Evolutionary conservation across 1,139 yeast species (phyloP), one percentile per base, ranked within the genome.

Genomic region (Candida sp.): DNA sequence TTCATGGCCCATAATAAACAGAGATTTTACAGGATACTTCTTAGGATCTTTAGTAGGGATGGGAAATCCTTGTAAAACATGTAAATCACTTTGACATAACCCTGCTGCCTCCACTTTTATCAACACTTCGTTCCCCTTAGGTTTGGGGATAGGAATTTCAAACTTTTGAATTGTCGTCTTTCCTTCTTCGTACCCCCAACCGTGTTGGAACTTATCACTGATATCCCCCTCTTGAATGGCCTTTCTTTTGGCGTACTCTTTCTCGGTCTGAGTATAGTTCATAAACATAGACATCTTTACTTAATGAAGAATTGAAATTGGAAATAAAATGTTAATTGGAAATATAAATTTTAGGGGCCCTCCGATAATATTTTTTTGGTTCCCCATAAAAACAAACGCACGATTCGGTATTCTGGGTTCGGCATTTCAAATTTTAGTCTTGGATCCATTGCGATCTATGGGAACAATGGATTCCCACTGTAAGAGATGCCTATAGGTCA

Each of bases 1-100:
- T 55, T 79, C 84, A 56, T 79, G 84, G 22, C 84, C 84, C 75
- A 79, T 72, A 21, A 77, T 68, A 51, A 72, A 75, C 38, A 61
- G 60, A 51, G 42, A 68, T 57, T 35, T 50, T 40, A 30, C 41
- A 37, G 36, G 44, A 35, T 12, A 51, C 51, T n/a, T 43, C 30
- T 27, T 12, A 5, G 46, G 48, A n/a, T 57, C 56, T 43, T 60
- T 50, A 9, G 44, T 43, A 22, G 35, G 41, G 12, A 52, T 41
- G 15, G 56, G 56, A 4, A 54, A 54, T 7, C 68, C 71, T 27
- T 59, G 53, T 23, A 77, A 56, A 21, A 75, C 61, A 51, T 76
- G 80, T 21, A 75, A 63, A 52, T 78, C 83, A 44, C 79, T 72
- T 51, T 67, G 70, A 55, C 82, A 78, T 46, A 78, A 62, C 2